Base-by-base conservation (phyloP, 352 stramenopile genomes). In the Aphanomyces euteiches region DNA sequence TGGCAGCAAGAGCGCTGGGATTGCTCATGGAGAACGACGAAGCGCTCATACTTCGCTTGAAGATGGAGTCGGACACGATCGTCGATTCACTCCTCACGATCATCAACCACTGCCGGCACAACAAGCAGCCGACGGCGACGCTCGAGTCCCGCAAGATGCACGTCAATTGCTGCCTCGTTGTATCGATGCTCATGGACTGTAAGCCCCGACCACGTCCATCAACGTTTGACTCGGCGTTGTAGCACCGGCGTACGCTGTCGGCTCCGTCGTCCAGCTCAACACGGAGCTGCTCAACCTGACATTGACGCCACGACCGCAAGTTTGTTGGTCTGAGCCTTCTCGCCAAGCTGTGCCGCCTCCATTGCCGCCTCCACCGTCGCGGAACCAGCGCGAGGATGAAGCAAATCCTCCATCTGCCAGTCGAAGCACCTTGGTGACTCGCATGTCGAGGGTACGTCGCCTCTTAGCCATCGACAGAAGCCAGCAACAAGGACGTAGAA, bases 141-240 rank as follows among this genome's bases (percentile, higher is more conserved):
- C 28, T 28, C 28, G 86, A 92, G 58, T 85, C 75, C 36, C 76
- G 81, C 28, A 84, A 84, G 34, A 82, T 90, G 28, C 83, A 92
- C 50, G 86, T 93, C 47, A 93, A 93, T 64, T 91, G 81, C 77
- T 93, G 84, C 56, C 79, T 93, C 60, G 82, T 91, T 41, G 89
- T 93, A 74, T 90, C 86, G n/a, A 77, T 93, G 69, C 56, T 93
- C 50, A 92, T 92, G 84, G 80, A 88, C 79, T 75, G 79, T 78
- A 71, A 39, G 28, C 28, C 28, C 2, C 28, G 28, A 28, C 28
- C 28, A 28, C 28, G 28, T 28, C 28, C 28, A 28, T 28, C 28
- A 28, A 28, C 28, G 43, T 58, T 38, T 17, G n/a, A 4, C 19
- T n/a, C 50, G 5, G 17, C 10, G 41, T 67, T 21, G 37, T 72